Percentiles rank a stretch among this genome's conserved stretches.
Evolutionary conservation across 257 asterid genomes (phyloP).

Genomic region (Sherardia arvensis): DNA sequence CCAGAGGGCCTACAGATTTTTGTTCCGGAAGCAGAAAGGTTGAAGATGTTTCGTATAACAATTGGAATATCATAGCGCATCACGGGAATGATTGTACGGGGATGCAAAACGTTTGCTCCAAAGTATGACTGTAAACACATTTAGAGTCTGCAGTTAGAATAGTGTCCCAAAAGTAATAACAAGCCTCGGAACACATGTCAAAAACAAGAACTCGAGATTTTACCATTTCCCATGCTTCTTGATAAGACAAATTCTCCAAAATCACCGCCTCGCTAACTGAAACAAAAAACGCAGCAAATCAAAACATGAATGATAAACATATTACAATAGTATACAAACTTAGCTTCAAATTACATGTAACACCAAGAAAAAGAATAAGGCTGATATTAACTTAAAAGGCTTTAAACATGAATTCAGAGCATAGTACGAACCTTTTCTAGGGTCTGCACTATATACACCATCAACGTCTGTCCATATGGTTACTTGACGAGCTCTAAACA

Average conservation of each 20-base stretch:
- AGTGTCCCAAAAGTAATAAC: constrained; percentile 8
- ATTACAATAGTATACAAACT: not conserved
- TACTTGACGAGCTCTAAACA: constrained; percentile 80
- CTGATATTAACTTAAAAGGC: not conserved
- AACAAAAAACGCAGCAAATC: constrained; percentile 1
- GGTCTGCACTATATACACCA: constrained; percentile 98
- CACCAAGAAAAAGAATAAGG: constrained; percentile 1
- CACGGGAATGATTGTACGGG: constrained; percentile 96
- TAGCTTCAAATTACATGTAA: not conserved
- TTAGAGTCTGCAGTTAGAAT: constrained; percentile 18
- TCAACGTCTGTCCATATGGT: constrained; percentile 99
- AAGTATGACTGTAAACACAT: constrained; percentile 73
- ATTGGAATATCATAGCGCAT: constrained; percentile 94
- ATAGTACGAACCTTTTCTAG: constrained; percentile 70
- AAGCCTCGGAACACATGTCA: constrained; percentile 13
- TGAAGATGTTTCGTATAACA: constrained; percentile 93
- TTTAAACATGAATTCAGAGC: constrained; percentile 5
- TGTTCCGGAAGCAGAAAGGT: constrained; percentile 92
- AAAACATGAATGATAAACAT: not conserved
- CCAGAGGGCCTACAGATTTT: constrained; percentile 54
- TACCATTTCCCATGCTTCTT: constrained; percentile 99
- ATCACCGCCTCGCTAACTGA: constrained; percentile 98
- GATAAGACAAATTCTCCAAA: constrained; percentile 77
- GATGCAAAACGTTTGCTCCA: constrained; percentile 98
- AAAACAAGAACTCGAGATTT: constrained; percentile 12